Evolutionary conservation across 305 asterid species (phyloP), one percentile per base, ranked within the genome.

Genomic region (Rubia peregrina): DNA sequence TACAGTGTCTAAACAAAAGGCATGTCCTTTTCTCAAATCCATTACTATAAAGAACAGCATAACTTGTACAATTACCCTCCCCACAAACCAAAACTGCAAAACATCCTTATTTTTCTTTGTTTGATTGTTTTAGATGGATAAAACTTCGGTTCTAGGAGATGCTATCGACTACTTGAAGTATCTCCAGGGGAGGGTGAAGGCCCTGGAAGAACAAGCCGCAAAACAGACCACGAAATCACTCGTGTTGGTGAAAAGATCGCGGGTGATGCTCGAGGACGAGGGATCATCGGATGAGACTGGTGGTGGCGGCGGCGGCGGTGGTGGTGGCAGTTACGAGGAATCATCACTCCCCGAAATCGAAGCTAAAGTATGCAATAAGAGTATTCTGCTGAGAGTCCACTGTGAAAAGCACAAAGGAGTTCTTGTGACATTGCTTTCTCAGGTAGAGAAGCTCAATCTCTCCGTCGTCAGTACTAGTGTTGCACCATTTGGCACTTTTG

Each of bases 61-160:
- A 5, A 38, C 48, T 40, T 12, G 42, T 17, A 17, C n/a, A 13
- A 61, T 62, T 33, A n/a, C 66, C 66, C 51, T 38, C 22, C 16
- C 49, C 41, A 26, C 68, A 61, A 30, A 38, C 43, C 12, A 33
- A 60, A 30, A 30, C 36, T 30, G 36, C 36, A 63, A 36, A 24
- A 26, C 57, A 1, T 6, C 22, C 0, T 51, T 2, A 5, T 1
- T 57, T 57, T 57, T 57, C 42, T 17, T 62, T 30, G 67, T 11
- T 33, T 61, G 65, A 24, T 30, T 61, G 57, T 12, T 19, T 41
- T 72, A 86, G 89, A 77, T 83, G 85, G 91, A 86, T 62, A 83
- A 88, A 69, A 80, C 80, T 38, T 86, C 94, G 5, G 85, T 88
- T 17, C 80, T 86, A 36, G 88, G 86, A 63, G 86, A 88, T 38